Percentiles rank a stretch among this genome's conserved stretches.
Conservation (phyloP, 192 early-diverging fungal genomes). For the Hyaloraphidium curvatum region DNA sequence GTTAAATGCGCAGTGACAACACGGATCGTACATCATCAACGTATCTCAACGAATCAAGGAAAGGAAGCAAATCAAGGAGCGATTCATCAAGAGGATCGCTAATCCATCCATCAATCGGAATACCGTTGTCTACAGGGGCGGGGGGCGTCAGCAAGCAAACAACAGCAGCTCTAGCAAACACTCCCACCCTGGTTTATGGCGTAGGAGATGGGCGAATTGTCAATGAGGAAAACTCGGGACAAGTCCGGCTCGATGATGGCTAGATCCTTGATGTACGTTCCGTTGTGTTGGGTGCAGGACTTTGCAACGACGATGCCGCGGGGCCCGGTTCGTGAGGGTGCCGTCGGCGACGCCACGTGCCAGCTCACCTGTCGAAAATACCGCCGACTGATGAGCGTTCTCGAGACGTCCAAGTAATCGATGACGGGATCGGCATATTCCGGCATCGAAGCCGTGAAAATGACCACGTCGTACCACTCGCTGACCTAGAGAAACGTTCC, state of each 20-base stretch:
- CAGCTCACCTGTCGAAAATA: conserved; percentile 57
- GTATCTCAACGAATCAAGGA: conserved; percentile 73
- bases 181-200: conserved; percentile 44
- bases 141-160: background rate
- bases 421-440: conserved; percentile 92
- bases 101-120: conserved; percentile 77
- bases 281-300: conserved; percentile 47
- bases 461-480: conserved; percentile 79
- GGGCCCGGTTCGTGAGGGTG: background rate
- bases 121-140: conserved; percentile 52
- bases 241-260: conserved; percentile 52
- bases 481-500: conserved; percentile 27
- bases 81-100: conserved; percentile 56
- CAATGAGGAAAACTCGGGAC: conserved; percentile 59
- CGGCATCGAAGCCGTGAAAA: conserved; percentile 77
- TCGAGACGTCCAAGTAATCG: conserved; percentile 60
- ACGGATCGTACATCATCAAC: conserved; percentile 66
- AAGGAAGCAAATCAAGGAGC: conserved; percentile 66
- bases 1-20: too few species aligned
- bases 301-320: conserved; percentile 10
- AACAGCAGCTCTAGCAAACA: background rate
- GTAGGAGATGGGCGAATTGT: conserved; percentile 62
- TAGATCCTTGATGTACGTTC: conserved; percentile 62
- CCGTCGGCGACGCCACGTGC: background rate
- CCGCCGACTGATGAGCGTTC: conserved; percentile 43